Base-by-base conservation (phyloP, 2,329 filamentous ascomycete genomes). In the Penicillium nordicum region DNA sequence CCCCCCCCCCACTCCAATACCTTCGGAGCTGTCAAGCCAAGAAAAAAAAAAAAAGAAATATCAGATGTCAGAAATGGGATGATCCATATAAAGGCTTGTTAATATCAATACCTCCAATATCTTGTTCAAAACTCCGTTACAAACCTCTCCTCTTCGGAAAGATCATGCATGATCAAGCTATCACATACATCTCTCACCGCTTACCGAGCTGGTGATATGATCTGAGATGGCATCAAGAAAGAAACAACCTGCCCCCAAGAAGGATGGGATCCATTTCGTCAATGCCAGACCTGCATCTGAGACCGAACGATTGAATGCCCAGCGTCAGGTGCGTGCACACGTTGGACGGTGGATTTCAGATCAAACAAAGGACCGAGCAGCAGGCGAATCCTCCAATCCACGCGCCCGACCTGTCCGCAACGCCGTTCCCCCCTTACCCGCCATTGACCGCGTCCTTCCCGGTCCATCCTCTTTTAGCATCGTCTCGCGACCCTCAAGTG, bases 311-410 rank as follows among this genome's bases (percentile, higher is more conserved):
- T 25, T 65, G 18, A 63, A 59, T 40, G 67, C 68, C 4, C 67
- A 70, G 45, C 67, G 65, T 14, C 38, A 68, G 43, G 70, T 72
- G n/a, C 67, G 69, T 44, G 69, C 69, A 8, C 70, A 72, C 53
- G 70, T 72, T 12, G 70, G 70, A n/a, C 63, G 66, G 60, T 72
- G 69, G 70, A 72, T 72, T 44, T 72, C 70, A 50, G 67, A 69
- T 21, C 70, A 72, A 50, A 71, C 69, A 32, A 72, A 67, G 57
- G 68, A 69, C 30, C 67, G 67, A 46, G 57, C 61, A 11, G 44
- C 55, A 9, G 61, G 49, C 40, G 38, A 27, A 44, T 44, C 49
- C 46, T 41, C 41, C 53, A 11, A 58, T 23, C 36, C 52, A 7
- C 49, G 29, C 21, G 10, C 30, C 16, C 50, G 32, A n/a, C 23